phyloP scores from a whole-genome alignment of 805 yeast genomes.

The Saccharomyces cerevisiae region DNA sequence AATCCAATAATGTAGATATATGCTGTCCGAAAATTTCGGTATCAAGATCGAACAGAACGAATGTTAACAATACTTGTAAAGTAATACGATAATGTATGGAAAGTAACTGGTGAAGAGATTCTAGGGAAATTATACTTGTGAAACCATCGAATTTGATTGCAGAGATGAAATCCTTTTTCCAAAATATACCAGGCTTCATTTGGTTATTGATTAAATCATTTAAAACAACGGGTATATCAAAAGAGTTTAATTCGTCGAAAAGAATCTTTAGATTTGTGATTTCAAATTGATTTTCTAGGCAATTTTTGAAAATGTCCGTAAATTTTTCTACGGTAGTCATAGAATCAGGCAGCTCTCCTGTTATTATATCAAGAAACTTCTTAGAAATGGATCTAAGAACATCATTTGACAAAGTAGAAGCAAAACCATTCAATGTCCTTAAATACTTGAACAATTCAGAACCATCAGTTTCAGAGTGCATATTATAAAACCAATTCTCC shows the following conservation, averaged over 20 bases:
- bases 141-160: slow-evolving; percentile 19
- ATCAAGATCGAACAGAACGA: slow-evolving; percentile 34
- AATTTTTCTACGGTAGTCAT: slow-evolving; percentile 30
- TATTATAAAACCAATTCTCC: slow-evolving; percentile 24
- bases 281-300: slow-evolving; percentile 37
- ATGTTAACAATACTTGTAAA: slow-evolving; percentile 28
- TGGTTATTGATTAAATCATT: slow-evolving; percentile 32
- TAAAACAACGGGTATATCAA: slow-evolving; percentile 33
- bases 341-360: slow-evolving; percentile 26
- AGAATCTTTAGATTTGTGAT: slow-evolving; percentile 32
- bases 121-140: slow-evolving; percentile 17
- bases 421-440: slow-evolving; percentile 34
- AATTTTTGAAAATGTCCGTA: slow-evolving; percentile 33
- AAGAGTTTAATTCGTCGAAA: slow-evolving; percentile 34
- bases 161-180: slow-evolving; percentile 13
- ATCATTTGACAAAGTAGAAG: slow-evolving; percentile 33
- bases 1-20: slow-evolving; percentile 14
- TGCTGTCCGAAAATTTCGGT: slow-evolving; percentile 20
- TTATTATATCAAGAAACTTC: slow-evolving; percentile 33
- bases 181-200: slow-evolving; percentile 1
- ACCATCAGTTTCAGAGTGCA: slow-evolving; percentile 13
- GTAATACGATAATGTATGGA: slow-evolving; percentile 26
- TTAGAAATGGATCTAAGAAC: slow-evolving; percentile 29
- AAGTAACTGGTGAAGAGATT: slow-evolving; percentile 25
- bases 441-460: slow-evolving; percentile 28